Percentiles rank a stretch among this genome's conserved stretches.
Evolutionary conservation across 2,329 filamentous ascomycete species (phyloP).

Genomic region (Aureobasidium musti): DNA sequence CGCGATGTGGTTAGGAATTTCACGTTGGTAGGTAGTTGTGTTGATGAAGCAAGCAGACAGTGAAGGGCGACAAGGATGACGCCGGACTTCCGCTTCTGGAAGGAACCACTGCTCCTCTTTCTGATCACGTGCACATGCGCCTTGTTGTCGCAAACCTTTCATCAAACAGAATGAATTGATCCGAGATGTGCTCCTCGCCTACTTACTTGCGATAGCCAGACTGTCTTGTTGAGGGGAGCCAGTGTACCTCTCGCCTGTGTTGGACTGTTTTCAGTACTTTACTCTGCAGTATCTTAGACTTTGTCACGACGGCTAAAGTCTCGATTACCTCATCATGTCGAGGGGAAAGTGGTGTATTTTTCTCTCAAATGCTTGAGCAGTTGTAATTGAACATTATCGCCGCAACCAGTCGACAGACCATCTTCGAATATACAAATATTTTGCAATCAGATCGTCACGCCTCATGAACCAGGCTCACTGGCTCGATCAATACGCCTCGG

Average conservation of each 20-base stretch:
- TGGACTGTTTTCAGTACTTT: not conserved
- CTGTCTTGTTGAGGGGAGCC: not conserved
- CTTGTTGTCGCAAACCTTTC: not conserved
- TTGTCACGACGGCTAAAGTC: conserved; percentile 8
- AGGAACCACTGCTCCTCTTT: not conserved
- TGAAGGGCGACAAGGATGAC: not conserved
- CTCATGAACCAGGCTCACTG: conserved; percentile 37
- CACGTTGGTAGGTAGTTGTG: not conserved
- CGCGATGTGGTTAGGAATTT: not conserved
- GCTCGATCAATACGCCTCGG: conserved; percentile 46
- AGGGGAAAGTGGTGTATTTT: not conserved
- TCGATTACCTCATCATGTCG: conserved; percentile 25
- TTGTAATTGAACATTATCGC: not conserved
- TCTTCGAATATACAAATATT: not conserved
- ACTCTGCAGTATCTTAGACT: not conserved
- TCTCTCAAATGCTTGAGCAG: not conserved
- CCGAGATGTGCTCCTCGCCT: not conserved
- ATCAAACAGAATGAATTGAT: not conserved
- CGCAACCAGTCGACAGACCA: not conserved
- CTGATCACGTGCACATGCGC: not conserved
- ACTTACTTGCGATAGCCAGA: not conserved
- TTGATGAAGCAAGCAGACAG: not conserved
- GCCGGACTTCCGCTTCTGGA: conserved; percentile 18
- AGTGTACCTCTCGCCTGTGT: not conserved
- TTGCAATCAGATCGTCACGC: not conserved